These are phyloP conservation scores for Pyrus betulifolia DNA, from an alignment of 306 rosid species.

Conservation along the genomic window DNA sequence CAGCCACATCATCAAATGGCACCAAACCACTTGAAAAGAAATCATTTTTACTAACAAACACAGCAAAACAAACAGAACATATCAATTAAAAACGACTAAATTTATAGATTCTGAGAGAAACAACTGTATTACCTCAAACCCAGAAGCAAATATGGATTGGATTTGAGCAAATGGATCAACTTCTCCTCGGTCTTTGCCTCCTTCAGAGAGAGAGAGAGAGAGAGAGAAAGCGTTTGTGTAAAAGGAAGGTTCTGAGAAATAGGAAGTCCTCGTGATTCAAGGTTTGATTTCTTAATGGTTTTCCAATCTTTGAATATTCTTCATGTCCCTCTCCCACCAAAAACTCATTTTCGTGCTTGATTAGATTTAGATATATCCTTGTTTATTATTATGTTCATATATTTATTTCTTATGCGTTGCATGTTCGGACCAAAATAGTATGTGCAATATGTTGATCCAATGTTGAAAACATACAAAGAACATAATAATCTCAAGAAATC, in stretches of 20 bases:
- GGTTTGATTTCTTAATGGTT: background rate
- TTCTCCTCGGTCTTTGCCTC: background rate
- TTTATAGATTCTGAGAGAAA: background rate
- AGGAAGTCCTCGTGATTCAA: background rate
- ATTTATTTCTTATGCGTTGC: background rate
- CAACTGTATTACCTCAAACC: background rate
- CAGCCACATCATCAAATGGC: background rate
- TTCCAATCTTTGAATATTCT: background rate
- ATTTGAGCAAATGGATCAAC: constrained; percentile 5
- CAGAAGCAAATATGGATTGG: background rate
- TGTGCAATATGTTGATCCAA: background rate
- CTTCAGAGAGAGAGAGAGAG: background rate
- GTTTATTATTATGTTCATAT: background rate
- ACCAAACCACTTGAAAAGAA: background rate
- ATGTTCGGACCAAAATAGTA: background rate
- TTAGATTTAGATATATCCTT: background rate
- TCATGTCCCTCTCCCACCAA: background rate
- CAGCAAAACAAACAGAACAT: background rate
- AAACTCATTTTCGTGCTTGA: too few species aligned
- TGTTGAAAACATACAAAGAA: too few species aligned
- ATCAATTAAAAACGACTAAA: background rate
- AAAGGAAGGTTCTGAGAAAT: constrained; percentile 9
- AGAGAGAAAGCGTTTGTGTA: background rate
- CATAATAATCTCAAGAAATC: too few species aligned
- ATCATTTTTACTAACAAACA: background rate